phyloP scores from a whole-genome alignment of 139 green algal genomes.

The Desmodesmus armatus region DNA sequence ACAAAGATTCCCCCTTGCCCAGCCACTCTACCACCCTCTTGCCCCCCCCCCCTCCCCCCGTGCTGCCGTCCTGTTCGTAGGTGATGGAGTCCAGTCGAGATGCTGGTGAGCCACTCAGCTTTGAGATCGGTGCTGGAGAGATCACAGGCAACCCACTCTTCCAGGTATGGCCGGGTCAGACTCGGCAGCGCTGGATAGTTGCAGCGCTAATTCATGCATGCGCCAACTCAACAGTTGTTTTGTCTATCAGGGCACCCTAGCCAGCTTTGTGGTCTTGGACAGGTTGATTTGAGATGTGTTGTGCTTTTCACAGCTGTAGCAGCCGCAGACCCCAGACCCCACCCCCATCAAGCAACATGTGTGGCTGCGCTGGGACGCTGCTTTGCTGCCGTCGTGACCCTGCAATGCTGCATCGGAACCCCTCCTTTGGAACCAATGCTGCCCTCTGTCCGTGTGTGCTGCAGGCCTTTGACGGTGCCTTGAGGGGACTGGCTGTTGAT shows the following conservation, averaged over 20 bases:
- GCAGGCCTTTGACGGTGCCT: conserved; percentile 88
- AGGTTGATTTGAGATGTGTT: no score
- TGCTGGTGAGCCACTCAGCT: conserved; percentile 73
- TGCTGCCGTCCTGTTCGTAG: conserved; percentile 14
- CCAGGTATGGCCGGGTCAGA: conserved; percentile 65
- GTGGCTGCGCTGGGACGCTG: no score
- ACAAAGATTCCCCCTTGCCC: not conserved
- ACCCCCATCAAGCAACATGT: no score
- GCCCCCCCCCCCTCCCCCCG: not conserved
- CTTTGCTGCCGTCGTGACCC: no score
- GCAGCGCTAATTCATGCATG: not conserved
- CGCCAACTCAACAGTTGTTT: no score
- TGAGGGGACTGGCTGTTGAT: conserved; percentile 77
- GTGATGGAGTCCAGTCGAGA: conserved; percentile 63
- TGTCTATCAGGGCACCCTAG: no score
- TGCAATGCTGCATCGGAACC: no score
- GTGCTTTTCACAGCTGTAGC: no score
- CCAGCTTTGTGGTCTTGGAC: no score
- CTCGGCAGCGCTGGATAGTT: not conserved
- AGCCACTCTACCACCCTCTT: not conserved
- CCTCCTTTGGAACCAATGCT: no score
- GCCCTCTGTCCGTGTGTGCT: no score
- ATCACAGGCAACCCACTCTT: conserved; percentile 89
- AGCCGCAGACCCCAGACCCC: no score
- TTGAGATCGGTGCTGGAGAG: conserved; percentile 89